Percentiles rank a stretch among this genome's conserved stretches.
These are phyloP conservation scores for Cyberlindnera suaveolens DNA, from an alignment of 805 yeast genomes.

Conservation along the genomic window DNA sequence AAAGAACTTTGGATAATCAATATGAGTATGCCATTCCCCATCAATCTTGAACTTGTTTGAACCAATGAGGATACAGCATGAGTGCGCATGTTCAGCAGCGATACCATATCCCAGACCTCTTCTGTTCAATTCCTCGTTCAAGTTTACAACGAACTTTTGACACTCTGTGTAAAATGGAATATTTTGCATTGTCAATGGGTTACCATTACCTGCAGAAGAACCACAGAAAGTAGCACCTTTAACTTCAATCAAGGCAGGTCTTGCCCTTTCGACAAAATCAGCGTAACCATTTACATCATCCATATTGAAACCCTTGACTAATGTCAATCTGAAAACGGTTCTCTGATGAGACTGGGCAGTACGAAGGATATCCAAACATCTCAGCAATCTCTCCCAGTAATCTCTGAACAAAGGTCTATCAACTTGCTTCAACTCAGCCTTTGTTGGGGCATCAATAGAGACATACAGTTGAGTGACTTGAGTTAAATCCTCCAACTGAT, in stretches of 20 bases:
- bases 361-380: slow-evolving; percentile 72
- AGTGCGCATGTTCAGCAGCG: slow-evolving; percentile 94
- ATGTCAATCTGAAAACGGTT: slow-evolving; percentile 83
- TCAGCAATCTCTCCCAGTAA: slow-evolving; percentile 83
- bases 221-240: slow-evolving; percentile 97
- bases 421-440: slow-evolving; percentile 68
- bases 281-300: slow-evolving; percentile 76
- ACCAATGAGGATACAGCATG: slow-evolving; percentile 86
- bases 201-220: slow-evolving; percentile 74
- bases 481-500: slow-evolving; percentile 57
- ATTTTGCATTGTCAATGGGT: slow-evolving; percentile 90
- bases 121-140: slow-evolving; percentile 53
- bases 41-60: slow-evolving; percentile 62
- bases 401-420: slow-evolving; percentile 88
- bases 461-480: slow-evolving; percentile 90
- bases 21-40: slow-evolving; percentile 83
- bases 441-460: slow-evolving; percentile 91
- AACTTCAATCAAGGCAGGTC: slow-evolving; percentile 84
- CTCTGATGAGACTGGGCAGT: slow-evolving; percentile 76
- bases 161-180: slow-evolving; percentile 94
- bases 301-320: slow-evolving; percentile 91
- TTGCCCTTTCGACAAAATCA: slow-evolving; percentile 73
- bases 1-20: slow-evolving; percentile 73
- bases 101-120: slow-evolving; percentile 72
- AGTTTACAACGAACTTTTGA: slow-evolving; percentile 58